Conservation (phyloP, 179 eudicot genomes). For the Beta corolliflora region DNA sequence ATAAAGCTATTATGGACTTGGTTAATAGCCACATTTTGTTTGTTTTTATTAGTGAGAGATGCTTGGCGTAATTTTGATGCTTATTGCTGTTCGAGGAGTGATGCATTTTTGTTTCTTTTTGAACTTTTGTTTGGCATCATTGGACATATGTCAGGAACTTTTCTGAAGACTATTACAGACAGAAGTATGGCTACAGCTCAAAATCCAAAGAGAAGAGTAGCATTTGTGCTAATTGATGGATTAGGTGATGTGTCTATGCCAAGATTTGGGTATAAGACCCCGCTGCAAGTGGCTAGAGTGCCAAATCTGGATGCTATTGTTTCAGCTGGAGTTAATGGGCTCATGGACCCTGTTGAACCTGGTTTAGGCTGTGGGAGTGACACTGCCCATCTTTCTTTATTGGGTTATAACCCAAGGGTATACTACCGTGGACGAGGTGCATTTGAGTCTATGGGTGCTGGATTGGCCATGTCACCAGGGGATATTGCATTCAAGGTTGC, state of each 20-base stretch:
- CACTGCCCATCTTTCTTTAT: constrained; percentile 93
- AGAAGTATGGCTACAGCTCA: constrained; percentile 36
- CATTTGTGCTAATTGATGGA: constrained; percentile 87
- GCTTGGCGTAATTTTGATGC: not conserved
- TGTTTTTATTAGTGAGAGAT: not conserved
- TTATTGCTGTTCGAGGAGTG: not conserved
- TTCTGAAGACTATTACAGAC: not conserved
- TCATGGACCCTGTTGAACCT: constrained; percentile 98
- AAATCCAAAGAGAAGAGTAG: constrained; percentile 71
- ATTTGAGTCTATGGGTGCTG: constrained; percentile 99
- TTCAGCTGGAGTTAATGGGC: constrained; percentile 93
- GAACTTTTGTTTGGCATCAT: constrained; percentile 4
- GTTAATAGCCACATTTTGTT: not conserved
- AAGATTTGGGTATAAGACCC: constrained; percentile 69
- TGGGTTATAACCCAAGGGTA: constrained; percentile 95
- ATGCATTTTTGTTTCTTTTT: not conserved
- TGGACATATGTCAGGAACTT: not conserved
- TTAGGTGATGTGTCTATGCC: constrained; percentile 93
- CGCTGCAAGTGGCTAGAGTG: constrained; percentile 63
- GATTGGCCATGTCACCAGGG: constrained; percentile 97
- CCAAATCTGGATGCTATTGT: constrained; percentile 90
- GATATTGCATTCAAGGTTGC: constrained; percentile 96
- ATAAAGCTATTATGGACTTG: not conserved
- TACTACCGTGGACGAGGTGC: constrained; percentile 99
- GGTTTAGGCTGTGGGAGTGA: constrained; percentile 98